Base-by-base conservation (phyloP, 768 basidiomycete species). In the Exsudoporus frostii region DNA sequence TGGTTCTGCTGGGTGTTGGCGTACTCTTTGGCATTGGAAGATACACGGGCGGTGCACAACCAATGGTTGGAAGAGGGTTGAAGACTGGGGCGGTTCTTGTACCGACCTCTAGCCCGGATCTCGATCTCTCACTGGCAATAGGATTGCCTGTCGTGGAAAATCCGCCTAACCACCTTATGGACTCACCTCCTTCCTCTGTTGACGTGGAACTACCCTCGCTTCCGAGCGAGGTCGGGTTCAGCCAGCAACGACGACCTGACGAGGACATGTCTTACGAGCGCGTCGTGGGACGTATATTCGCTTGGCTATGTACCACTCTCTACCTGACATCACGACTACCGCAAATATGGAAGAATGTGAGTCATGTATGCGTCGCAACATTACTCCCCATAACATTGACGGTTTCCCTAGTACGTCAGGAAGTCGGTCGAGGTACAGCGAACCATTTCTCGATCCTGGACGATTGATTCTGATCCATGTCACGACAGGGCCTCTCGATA, bases 281-380 rank as follows among this genome's bases (percentile, higher is more conserved):
- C 44, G 65, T 93, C 24, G 73, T 98, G 45, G 97, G 97, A 1
- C 86, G 97, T 3, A 82, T 93, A 49, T 93, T 89, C 50, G 95
- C 97, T 9, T 99, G 97, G 97, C 65, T 87, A 19, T 98, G 96
- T 67, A 93, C 95, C 2, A 90, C 85, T 0, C 74, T 98, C 15
- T 99, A 99, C 70, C 74, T 99, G 33, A 98, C 96, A 4, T 91
- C 89, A 4, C 83, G 97, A 54, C 71, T 99, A 62, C 97, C 97
- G 20, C 97, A 99, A 70, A 97, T 99, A 57, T 98, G 97, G 97
- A 96, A 95, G 72, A 98, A 98, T 65, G 95, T 97, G 69, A 68
- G 92, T 84, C 34, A 24, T 40, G 29, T 20, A 45, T 27, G 30
- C 44, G 22, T 20, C 45, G 20, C 40, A 41, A 34, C 8, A 15